phyloP scores from a whole-genome alignment of 2,329 filamentous ascomycete genomes.

The Aotearoamyces nothofagi region DNA sequence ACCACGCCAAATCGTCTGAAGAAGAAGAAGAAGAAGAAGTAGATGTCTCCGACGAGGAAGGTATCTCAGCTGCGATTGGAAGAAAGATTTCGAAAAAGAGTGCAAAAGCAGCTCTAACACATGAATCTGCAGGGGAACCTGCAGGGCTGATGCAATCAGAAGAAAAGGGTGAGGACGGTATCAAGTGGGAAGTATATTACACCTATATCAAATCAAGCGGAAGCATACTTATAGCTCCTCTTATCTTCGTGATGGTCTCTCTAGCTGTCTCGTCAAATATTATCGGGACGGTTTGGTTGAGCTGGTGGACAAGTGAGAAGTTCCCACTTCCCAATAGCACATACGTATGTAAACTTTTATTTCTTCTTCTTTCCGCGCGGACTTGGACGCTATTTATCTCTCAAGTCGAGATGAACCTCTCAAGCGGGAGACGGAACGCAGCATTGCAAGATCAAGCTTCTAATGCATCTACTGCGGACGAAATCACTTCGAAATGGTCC shows the following conservation, averaged over 20 bases:
- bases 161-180: conserved; percentile 36
- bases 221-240: conserved; percentile 37
- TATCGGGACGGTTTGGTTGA: conserved; percentile 49
- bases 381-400: too few relatives aligned
- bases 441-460: too few relatives aligned
- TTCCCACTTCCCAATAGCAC: too few relatives aligned
- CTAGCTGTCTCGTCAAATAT: conserved; percentile 47
- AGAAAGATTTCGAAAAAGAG: conserved; percentile 12
- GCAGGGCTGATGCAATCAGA: conserved; percentile 31
- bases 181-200: conserved; percentile 44
- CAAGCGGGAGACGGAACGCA: too few relatives aligned
- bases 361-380: too few relatives aligned
- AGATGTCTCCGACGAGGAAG: conserved; percentile 15
- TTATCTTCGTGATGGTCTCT: conserved; percentile 36
- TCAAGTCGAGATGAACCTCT: too few relatives aligned
- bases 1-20: too few relatives aligned
- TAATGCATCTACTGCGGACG: too few relatives aligned
- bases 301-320: conserved; percentile 62
- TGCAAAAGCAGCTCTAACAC: conserved; percentile 20
- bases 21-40: conserved; percentile 31
- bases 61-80: too few relatives aligned
- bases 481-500: too few relatives aligned
- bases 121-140: too few relatives aligned
- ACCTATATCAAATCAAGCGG: conserved; percentile 46
- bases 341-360: too few relatives aligned